phyloP scores from a whole-genome alignment of 352 stramenopile genomes.

The Achlya hypogyna region DNA sequence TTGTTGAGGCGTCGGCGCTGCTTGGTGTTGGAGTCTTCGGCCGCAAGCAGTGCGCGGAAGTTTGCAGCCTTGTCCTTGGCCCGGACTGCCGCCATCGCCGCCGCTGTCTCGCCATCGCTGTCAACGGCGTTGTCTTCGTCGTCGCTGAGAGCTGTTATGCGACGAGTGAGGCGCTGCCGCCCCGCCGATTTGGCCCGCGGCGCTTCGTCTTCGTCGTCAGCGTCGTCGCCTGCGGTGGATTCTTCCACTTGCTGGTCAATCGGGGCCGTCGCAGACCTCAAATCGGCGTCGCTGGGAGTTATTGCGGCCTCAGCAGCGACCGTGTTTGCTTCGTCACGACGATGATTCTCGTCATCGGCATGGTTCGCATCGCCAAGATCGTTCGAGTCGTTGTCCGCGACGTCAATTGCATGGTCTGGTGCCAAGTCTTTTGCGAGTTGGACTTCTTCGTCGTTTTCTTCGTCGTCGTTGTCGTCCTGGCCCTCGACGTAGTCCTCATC shows the following conservation, averaged over 20 bases:
- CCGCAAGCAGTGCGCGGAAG: slow-evolving; percentile 54
- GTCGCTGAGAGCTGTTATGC: background rate
- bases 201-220: slow-evolving; percentile 26
- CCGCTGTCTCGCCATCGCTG: slow-evolving; percentile 7
- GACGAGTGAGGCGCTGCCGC: background rate
- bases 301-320: slow-evolving; percentile 3
- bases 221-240: slow-evolving; percentile 44
- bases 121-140: slow-evolving; percentile 21
- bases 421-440: no score
- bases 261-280: background rate
- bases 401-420: no score
- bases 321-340: slow-evolving; percentile 23
- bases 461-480: slow-evolving; percentile 15
- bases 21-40: slow-evolving; percentile 41
- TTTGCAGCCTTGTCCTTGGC: slow-evolving; percentile 57
- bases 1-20: slow-evolving; percentile 48
- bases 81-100: background rate
- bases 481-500: slow-evolving; percentile 13
- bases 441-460: slow-evolving; percentile 6
- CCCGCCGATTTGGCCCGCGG: background rate
- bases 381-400: background rate
- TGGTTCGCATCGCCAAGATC: background rate
- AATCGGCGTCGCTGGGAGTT: background rate
- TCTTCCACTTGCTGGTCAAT: slow-evolving; percentile 30
- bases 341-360: background rate